phyloP scores from a whole-genome alignment of 352 stramenopile genomes.

The Peronospora belbahrii region DNA sequence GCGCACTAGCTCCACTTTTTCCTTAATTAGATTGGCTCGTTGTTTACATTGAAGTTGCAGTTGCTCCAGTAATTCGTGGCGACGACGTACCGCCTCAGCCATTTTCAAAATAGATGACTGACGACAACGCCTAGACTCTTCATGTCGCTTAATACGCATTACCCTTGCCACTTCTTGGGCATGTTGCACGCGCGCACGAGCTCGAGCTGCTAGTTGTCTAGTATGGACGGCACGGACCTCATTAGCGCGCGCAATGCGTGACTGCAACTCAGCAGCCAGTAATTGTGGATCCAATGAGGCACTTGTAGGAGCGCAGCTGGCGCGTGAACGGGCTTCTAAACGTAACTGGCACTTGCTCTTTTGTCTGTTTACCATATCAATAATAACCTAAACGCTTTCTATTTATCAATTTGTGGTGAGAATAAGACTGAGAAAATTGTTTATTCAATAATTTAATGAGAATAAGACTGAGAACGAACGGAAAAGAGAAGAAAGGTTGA shows the following conservation, averaged over 20 bases:
- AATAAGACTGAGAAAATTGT: neutral
- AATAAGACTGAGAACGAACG: too few species aligned
- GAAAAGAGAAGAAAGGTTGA: too few species aligned
- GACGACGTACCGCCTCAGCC: conserved; percentile 38
- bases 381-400: too few species aligned
- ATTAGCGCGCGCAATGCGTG: conserved; percentile 42
- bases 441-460: too few species aligned
- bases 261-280: conserved; percentile 29
- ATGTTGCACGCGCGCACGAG: conserved; percentile 46
- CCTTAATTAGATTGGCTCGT: conserved; percentile 33
- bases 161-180: conserved; percentile 45
- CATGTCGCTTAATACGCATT: conserved; percentile 41
- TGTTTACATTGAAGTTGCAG: conserved; percentile 43
- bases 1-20: conserved; percentile 51
- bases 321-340: conserved; percentile 46
- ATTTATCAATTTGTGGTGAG: neutral
- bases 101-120: conserved; percentile 35
- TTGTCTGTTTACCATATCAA: conserved; percentile 53
- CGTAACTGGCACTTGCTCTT: conserved; percentile 71
- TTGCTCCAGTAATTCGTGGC: conserved; percentile 32
- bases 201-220: conserved; percentile 31
- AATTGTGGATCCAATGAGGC: conserved; percentile 7
- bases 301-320: conserved; percentile 7
- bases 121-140: conserved; percentile 28
- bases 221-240: conserved; percentile 37